Evolutionary conservation across 176 grass and related monocot species (phyloP).

Genomic region (Neostapfia colusana): DNA sequence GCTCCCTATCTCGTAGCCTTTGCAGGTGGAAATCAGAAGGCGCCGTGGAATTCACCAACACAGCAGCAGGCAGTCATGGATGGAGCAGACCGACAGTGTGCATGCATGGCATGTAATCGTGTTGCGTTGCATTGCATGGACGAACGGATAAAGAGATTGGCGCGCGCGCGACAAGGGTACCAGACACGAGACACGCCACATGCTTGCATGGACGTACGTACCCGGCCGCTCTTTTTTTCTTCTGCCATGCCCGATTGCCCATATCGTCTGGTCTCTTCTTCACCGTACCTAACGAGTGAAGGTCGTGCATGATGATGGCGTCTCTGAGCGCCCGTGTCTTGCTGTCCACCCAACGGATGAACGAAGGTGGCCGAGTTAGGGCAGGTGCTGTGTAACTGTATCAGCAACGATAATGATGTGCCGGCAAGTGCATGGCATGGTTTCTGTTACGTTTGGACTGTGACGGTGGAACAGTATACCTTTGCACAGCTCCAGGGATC

Average conservation of each 20-base stretch:
- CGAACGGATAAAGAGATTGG: background rate
- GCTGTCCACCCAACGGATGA: background rate
- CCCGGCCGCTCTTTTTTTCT: background rate
- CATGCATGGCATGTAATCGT: constrained; percentile 21
- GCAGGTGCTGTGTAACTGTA: background rate
- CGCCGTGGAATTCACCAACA: constrained; percentile 17
- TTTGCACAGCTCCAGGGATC: background rate
- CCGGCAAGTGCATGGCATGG: background rate
- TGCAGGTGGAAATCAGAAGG: constrained; percentile 13
- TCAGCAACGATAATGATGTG: background rate
- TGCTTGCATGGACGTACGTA: background rate
- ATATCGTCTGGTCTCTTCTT: constrained; percentile 6
- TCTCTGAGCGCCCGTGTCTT: constrained; percentile 27
- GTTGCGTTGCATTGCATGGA: background rate
- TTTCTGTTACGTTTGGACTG: background rate
- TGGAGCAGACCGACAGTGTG: constrained; percentile 17
- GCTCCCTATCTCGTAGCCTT: background rate
- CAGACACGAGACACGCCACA: constrained; percentile 47
- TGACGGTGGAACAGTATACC: background rate
- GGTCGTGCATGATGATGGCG: constrained; percentile 9
- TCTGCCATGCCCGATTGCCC: constrained; percentile 39
- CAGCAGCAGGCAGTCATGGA: background rate
- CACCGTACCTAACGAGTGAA: background rate
- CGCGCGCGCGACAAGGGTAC: constrained; percentile 8
- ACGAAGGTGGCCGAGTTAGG: background rate